A percentile compares a stretch with the other conserved stretches of the same genome.
Conservation (phyloP, 768 basidiomycete species). For the Pholiota conissans region DNA sequence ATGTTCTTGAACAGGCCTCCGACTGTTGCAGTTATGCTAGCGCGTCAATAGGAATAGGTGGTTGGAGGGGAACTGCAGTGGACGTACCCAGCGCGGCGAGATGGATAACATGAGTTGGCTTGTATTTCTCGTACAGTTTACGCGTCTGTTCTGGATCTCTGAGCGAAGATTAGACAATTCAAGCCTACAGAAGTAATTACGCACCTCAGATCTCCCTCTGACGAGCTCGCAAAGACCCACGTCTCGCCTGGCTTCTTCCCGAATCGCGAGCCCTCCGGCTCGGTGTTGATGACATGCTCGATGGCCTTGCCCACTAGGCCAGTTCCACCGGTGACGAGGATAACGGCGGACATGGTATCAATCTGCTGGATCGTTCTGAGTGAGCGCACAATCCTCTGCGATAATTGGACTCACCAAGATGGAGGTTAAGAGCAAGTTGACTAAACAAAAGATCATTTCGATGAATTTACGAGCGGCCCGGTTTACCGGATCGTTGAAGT, state of each 20-base stretch:
- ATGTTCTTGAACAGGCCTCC: slow-evolving; percentile 96
- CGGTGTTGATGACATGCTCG: slow-evolving; percentile 73
- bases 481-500: too few relatives aligned
- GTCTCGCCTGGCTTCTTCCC: slow-evolving; percentile 74
- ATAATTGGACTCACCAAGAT: background rate
- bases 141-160: slow-evolving; percentile 73
- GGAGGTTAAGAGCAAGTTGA: background rate
- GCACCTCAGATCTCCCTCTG: slow-evolving; percentile 85
- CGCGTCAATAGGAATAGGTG: slow-evolving; percentile 2
- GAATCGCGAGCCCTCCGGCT: slow-evolving; percentile 76
- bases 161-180: background rate
- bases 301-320: slow-evolving; percentile 90
- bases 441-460: background rate
- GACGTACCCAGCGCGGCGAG: slow-evolving; percentile 86
- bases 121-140: slow-evolving; percentile 84
- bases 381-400: too few relatives aligned
- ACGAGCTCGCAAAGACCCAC: slow-evolving; percentile 82
- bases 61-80: too few relatives aligned
- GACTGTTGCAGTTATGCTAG: slow-evolving; percentile 56
- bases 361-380: background rate
- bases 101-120: slow-evolving; percentile 96
- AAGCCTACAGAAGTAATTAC: slow-evolving; percentile 5
- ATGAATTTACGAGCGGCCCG: too few relatives aligned
- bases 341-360: slow-evolving; percentile 41
- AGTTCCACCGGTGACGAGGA: slow-evolving; percentile 83